Conservation (phyloP, 371 early-diverging fungal genomes). For the Smittium mucronatum region DNA sequence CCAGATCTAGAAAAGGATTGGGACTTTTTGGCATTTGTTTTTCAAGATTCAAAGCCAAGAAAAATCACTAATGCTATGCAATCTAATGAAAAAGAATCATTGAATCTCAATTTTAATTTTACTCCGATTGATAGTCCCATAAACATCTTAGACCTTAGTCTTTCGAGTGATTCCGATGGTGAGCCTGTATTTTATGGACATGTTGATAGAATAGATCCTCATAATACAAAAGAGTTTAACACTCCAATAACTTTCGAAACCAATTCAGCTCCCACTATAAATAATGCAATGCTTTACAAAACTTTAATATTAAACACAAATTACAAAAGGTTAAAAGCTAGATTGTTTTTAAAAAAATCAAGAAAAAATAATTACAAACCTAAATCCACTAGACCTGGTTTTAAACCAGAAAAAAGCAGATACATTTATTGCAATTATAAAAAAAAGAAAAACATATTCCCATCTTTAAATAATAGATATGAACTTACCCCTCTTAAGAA, state of each 20-base stretch:
- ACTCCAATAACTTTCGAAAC: background rate
- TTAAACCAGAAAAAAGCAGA: background rate
- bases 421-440: background rate
- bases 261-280: background rate
- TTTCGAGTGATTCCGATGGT: background rate
- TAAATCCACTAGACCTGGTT: background rate
- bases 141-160: background rate
- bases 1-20: slow-evolving; percentile 24
- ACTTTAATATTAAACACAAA: background rate
- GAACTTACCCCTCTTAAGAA: no score
- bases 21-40: slow-evolving; percentile 22
- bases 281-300: background rate
- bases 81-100: background rate
- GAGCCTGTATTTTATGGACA: background rate
- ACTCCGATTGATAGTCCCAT: slow-evolving; percentile 15
- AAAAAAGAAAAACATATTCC: background rate
- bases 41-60: slow-evolving; percentile 26
- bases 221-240: background rate
- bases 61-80: no score
- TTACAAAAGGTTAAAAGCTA: background rate
- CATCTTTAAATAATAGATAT: background rate
- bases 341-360: background rate
- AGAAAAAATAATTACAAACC: background rate
- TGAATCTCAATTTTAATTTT: background rate
- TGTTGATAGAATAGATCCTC: background rate